These are phyloP conservation scores for Ensete glaucum DNA, from an alignment of 176 grass and related monocot species.

Conservation along the genomic window DNA sequence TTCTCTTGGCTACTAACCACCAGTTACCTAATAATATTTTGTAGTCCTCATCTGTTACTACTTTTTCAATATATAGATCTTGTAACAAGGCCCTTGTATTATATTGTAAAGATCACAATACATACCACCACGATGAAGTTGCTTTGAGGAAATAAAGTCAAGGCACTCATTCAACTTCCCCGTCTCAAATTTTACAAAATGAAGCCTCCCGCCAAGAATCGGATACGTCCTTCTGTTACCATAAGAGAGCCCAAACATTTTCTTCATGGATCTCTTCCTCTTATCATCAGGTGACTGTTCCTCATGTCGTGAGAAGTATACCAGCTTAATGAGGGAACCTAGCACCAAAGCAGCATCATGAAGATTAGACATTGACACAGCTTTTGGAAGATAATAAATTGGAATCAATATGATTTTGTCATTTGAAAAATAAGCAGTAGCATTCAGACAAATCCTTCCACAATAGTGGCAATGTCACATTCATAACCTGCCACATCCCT, in stretches of 20 bases:
- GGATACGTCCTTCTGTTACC: constrained; percentile 81
- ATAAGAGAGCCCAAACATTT: constrained; percentile 62
- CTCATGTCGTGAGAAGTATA: constrained; percentile 93
- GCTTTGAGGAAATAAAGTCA: constrained; percentile 96
- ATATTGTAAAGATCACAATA: constrained; percentile 9
- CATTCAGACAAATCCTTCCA: background rate
- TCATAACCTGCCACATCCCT: background rate
- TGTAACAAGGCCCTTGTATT: background rate
- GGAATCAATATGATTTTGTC: background rate
- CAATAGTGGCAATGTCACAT: background rate
- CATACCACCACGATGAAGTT: constrained; percentile 90
- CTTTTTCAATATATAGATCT: background rate
- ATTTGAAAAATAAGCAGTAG: background rate
- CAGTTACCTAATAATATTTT: background rate
- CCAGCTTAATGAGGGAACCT: constrained; percentile 96
- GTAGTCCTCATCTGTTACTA: background rate
- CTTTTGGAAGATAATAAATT: background rate
- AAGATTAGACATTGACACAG: background rate
- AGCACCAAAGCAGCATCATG: background rate
- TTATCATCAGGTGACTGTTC: constrained; percentile 58
- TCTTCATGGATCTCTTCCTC: constrained; percentile 63
- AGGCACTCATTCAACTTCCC: constrained; percentile 82
- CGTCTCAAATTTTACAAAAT: constrained; percentile 97
- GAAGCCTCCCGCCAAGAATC: constrained; percentile 88
- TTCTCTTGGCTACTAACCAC: background rate